Base-by-base conservation (phyloP, 164 flowering plant species). In the Paratinospora sagittata region DNA sequence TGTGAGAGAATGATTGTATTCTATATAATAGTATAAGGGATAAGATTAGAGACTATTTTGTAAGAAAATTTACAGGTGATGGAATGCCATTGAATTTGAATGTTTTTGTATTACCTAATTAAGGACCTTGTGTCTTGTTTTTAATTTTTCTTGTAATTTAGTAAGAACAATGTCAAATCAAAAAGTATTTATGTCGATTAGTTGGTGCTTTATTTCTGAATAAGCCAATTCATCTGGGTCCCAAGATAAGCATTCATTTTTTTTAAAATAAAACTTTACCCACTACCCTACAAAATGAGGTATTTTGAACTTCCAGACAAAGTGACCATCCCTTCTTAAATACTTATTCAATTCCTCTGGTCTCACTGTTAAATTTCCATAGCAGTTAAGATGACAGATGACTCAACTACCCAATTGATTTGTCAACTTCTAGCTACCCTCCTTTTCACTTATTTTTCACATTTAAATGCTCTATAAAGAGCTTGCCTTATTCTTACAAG, bases 1-100 rank as follows among this genome's bases (percentile, higher is more conserved):
- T 63, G 57, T 55, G 34, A 57, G 52, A 41, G 69, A 68, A 72
- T 70, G 70, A 75, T 66, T n/a, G n/a, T 47, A 36, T 66, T 39
- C 39, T 66, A 27, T 39, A 19, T 27, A 21, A 27, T 30, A 24
- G 55, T 63, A 17, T 4, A 2, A 10, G 23, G 30, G 23, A 26
- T 34, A 6, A 26, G n/a, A 41, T n/a, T n/a, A n/a, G n/a, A n/a
- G n/a, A 37, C 26, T 8, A 37, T 30, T 41, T 26, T 24, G 21
- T 65, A 47, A 34, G 26, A 57, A 47, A 10, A 69, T 33, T n/a
- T 34, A 57, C n/a, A 34, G 45, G n/a, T 57, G 36, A 65, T 13
- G 8, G 17, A 65, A 33, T 21, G 24, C 39, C 71, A 16, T 33
- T 30, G 68, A 39, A 19, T 34, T 27, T 64, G 67, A n/a, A 30